These are phyloP conservation scores for Ogataea haglerorum DNA, from an alignment of 805 yeast genomes.

Conservation along the genomic window DNA sequence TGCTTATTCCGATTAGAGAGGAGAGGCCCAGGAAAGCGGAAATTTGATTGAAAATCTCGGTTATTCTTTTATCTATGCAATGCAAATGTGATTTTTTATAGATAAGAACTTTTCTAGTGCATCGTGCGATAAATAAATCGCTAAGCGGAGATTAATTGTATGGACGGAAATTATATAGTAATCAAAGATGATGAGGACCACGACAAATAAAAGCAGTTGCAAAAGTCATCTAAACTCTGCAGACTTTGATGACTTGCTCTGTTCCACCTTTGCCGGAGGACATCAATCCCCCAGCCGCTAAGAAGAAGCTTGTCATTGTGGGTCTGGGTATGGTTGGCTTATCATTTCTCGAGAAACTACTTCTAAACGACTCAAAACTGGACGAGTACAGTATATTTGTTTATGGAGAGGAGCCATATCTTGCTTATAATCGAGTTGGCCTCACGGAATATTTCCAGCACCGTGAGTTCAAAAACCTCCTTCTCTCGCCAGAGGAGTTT, in stretches of 20 bases:
- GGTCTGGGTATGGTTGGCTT: slow-evolving; percentile 39
- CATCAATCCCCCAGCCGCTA: slow-evolving; percentile 1
- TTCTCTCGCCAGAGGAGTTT: slow-evolving; percentile 27
- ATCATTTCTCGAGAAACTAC: slow-evolving; percentile 34
- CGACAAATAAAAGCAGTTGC: not conserved
- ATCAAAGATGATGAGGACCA: not conserved
- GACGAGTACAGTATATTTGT: slow-evolving; percentile 28
- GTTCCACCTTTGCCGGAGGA: slow-evolving; percentile 24
- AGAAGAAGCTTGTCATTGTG: slow-evolving; percentile 30
- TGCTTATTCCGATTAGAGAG: slow-evolving; percentile 27
- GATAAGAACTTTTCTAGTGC: not conserved
- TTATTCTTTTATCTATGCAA: not conserved
- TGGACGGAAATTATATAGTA: slow-evolving; percentile 1
- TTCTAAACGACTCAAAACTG: slow-evolving; percentile 30
- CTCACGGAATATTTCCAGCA: slow-evolving; percentile 32
- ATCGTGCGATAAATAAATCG: not conserved
- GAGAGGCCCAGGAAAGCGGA: slow-evolving; percentile 19
- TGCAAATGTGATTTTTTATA: not conserved
- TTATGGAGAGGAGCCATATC: slow-evolving; percentile 35
- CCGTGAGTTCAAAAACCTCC: slow-evolving; percentile 25
- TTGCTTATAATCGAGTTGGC: slow-evolving; percentile 38
- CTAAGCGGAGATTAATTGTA: slow-evolving; percentile 5
- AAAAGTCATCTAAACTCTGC: not conserved
- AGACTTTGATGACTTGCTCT: slow-evolving; percentile 5
- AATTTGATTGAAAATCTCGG: not conserved